phyloP scores from a whole-genome alignment of 768 basidiomycete species.

The Ramaria sp. region DNA sequence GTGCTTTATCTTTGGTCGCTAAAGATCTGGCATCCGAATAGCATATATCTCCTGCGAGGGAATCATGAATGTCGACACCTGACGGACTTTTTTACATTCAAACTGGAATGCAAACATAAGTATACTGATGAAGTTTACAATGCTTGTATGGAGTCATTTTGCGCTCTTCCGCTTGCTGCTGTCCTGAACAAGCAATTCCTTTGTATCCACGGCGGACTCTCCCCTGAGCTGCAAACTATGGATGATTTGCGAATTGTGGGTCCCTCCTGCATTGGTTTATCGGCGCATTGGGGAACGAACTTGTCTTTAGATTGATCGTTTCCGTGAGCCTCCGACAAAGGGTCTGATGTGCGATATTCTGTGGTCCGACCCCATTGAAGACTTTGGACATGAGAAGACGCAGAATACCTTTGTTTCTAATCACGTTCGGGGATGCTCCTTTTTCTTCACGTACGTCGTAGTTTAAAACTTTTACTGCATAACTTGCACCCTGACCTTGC shows the following conservation, averaged over 20 bases:
- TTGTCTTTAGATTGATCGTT: constrained; percentile 74
- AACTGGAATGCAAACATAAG: constrained; percentile 85
- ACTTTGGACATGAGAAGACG: constrained; percentile 91
- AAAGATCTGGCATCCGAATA: constrained; percentile 99
- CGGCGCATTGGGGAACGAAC: not conserved
- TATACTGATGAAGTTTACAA: constrained; percentile 96
- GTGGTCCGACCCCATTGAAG: constrained; percentile 97
- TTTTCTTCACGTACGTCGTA: constrained; percentile 71
- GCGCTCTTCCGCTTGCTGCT: constrained; percentile 87
- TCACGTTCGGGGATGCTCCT: constrained; percentile 93
- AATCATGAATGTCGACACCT: constrained; percentile 97
- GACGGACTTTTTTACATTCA: constrained; percentile 56
- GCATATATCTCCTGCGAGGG: constrained; percentile 90
- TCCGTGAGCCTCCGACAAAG: constrained; percentile 94
- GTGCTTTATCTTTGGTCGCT: constrained; percentile 96
- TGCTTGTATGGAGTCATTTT: constrained; percentile 97
- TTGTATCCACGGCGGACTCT: constrained; percentile 95
- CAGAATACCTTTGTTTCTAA: constrained; percentile 89
- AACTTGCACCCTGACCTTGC: too few relatives aligned
- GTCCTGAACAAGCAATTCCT: constrained; percentile 99
- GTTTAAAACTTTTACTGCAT: not conserved
- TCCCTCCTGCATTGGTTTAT: constrained; percentile 9
- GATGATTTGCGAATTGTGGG: constrained; percentile 85
- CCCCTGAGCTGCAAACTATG: constrained; percentile 88
- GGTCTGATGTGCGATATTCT: constrained; percentile 98